Evolutionary conservation across 116 monocot species (phyloP), one percentile per base, ranked within the genome.

Genomic region (Trichopus zeylanicus): DNA sequence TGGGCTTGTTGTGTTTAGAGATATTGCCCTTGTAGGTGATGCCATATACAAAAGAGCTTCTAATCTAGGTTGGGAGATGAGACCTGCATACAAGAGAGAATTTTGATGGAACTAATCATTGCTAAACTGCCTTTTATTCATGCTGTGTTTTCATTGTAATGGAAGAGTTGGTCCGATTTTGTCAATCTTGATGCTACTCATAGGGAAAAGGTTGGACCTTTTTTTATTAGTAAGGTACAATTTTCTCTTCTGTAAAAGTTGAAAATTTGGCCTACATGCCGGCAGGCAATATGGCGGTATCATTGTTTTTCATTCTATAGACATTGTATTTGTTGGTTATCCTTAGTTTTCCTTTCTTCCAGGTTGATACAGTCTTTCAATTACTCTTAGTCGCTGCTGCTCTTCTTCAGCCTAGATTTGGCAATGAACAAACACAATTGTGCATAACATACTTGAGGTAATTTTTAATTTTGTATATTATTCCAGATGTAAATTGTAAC

Each of bases 331-430:
- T 38, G 1, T 38, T 13, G 0, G 3, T n/a, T 67, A 16, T 64
- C 31, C 42, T 4, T 39, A 21, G 25, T 19, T 54, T 7, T 52
- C 39, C 38, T 8, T 39, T 39, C 4, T 56, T 79, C 58, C 77
- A 94, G 94, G 74, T 95, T 33, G 89, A 95, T 57, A 95, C 86
- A 27, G 80, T 83, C 11, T 68, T 95, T 33, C 94, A 95, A 70
- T 65, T 95, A 51, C 63, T 78, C 57, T 77, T 95, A 79, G 86
- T 95, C 65, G 89, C 83, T 49, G 58, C 48, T 63, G 89, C 89
- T 46, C 89, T 95, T 68, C 83, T 95, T 60, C 89, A 95, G 72
- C 94, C 89, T 46, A 86, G 78, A 72, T 74, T 83, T 65, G 94
- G 94, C 30, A 72, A 75, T 19, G 81, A 77, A 48, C 72, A 77